Evolutionary conservation across 768 basidiomycete genomes (phyloP).

Genomic region (Pisolithus tinctorius): DNA sequence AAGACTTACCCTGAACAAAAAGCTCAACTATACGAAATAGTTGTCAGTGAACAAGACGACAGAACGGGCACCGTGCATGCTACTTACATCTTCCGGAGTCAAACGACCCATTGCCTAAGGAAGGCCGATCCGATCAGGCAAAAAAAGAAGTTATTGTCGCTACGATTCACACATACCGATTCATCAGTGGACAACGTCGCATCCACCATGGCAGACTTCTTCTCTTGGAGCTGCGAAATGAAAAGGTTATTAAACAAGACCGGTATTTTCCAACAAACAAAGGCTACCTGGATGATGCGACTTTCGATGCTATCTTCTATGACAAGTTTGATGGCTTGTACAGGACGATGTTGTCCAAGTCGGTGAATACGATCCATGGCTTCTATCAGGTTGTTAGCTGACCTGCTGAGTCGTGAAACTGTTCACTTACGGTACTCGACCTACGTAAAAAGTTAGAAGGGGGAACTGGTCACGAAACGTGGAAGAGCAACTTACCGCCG

Average conservation of each 20-base stretch:
- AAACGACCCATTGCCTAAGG: slow-evolving; percentile 84
- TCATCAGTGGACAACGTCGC: slow-evolving; percentile 80
- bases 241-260: not conserved
- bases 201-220: slow-evolving; percentile 93
- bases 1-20: slow-evolving; percentile 39
- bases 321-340: slow-evolving; percentile 89
- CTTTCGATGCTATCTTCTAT: slow-evolving; percentile 96
- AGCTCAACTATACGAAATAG: slow-evolving; percentile 30
- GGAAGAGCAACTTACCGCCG: slow-evolving; percentile 57
- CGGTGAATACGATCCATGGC: slow-evolving; percentile 98
- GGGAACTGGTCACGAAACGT: not conserved
- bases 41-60: slow-evolving; percentile 4
- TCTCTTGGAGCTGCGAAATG: slow-evolving; percentile 71
- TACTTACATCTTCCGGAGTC: slow-evolving; percentile 72
- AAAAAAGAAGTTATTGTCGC: slow-evolving; percentile 1
- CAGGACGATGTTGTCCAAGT: slow-evolving; percentile 89
- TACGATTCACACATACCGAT: slow-evolving; percentile 40
- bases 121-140: slow-evolving; percentile 3
- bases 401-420: not conserved
- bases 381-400: slow-evolving; percentile 39
- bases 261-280: not conserved
- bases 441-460: slow-evolving; percentile 19
- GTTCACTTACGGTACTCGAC: slow-evolving; percentile 70
- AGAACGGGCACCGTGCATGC: not conserved
- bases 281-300: slow-evolving; percentile 75